Conservation (phyloP, 768 basidiomycete species). For the Lactarius quietus region DNA sequence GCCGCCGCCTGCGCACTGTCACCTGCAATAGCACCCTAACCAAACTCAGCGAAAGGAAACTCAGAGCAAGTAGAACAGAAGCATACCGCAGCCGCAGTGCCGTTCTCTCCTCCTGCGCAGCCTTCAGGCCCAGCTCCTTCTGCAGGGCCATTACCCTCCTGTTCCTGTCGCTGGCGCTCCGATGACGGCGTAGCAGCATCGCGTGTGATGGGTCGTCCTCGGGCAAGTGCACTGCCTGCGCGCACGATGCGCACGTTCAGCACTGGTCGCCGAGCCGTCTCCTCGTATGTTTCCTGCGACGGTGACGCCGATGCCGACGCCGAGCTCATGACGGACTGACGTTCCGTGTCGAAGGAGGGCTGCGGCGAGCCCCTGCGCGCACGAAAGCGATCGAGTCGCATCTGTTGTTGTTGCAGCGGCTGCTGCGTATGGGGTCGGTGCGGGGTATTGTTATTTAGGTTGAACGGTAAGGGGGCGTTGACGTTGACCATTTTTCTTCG, state of each 20-base stretch:
- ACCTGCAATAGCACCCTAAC: neutral
- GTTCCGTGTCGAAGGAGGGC: conserved; percentile 33
- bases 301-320: conserved; percentile 33
- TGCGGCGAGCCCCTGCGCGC: conserved; percentile 25
- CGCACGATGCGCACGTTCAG: conserved; percentile 34
- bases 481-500: conserved; percentile 70
- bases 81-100: neutral
- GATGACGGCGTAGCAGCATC: neutral
- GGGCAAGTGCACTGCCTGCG: conserved; percentile 25
- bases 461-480: conserved; percentile 56
- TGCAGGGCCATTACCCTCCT: neutral
- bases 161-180: neutral
- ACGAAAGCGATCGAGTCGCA: conserved; percentile 23
- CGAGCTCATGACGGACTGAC: conserved; percentile 30
- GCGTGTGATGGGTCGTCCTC: conserved; percentile 23
- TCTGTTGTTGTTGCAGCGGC: conserved; percentile 27
- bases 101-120: neutral
- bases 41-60: neutral
- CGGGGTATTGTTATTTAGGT: conserved; percentile 44
- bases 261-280: conserved; percentile 29
- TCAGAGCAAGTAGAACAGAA: neutral
- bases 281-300: conserved; percentile 32
- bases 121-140: neutral
- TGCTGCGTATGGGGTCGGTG: conserved; percentile 6
- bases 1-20: neutral